These are phyloP conservation scores for Hypoxylon perforatum DNA, from an alignment of 495 filamentous ascomycete species.

Conservation along the genomic window DNA sequence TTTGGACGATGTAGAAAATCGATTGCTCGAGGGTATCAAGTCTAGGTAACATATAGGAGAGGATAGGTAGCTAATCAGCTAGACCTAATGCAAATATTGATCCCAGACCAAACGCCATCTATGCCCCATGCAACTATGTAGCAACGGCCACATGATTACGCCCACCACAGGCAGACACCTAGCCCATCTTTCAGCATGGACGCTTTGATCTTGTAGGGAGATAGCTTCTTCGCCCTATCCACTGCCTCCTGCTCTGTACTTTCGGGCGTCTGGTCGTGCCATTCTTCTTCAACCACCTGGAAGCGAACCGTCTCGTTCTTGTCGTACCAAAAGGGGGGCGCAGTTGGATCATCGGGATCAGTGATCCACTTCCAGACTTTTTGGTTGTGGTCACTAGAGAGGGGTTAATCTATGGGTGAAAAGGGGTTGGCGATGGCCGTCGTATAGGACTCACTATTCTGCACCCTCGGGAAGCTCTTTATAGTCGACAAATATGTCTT, in stretches of 20 bases:
- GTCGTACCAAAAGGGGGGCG: slow-evolving; percentile 82
- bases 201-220: slow-evolving; percentile 77
- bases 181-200: slow-evolving; percentile 64
- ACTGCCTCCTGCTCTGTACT: slow-evolving; percentile 66
- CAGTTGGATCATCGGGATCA: slow-evolving; percentile 70
- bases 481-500: slow-evolving; percentile 84
- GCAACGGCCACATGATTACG: slow-evolving; percentile 29
- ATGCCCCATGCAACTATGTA: slow-evolving; percentile 10
- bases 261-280: slow-evolving; percentile 85
- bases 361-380: slow-evolving; percentile 84
- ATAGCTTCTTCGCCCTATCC: slow-evolving; percentile 58
- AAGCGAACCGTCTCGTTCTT: slow-evolving; percentile 88
- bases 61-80: slow-evolving; percentile 28
- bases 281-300: slow-evolving; percentile 83
- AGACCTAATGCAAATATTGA: slow-evolving; percentile 29
- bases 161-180: slow-evolving; percentile 67
- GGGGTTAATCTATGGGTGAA: slow-evolving; percentile 19
- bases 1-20: slow-evolving; percentile 84
- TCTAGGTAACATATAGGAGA: slow-evolving; percentile 46
- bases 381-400: slow-evolving; percentile 71
- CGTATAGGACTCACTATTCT: slow-evolving; percentile 69
- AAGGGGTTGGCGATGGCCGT: slow-evolving; percentile 1
- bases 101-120: slow-evolving; percentile 14
- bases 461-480: slow-evolving; percentile 75
- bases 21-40: slow-evolving; percentile 71